Percentiles rank a stretch among this genome's conserved stretches.
Evolutionary conservation across 2,329 filamentous ascomycete species (phyloP).

Genomic region (Verticillium dahliae): DNA sequence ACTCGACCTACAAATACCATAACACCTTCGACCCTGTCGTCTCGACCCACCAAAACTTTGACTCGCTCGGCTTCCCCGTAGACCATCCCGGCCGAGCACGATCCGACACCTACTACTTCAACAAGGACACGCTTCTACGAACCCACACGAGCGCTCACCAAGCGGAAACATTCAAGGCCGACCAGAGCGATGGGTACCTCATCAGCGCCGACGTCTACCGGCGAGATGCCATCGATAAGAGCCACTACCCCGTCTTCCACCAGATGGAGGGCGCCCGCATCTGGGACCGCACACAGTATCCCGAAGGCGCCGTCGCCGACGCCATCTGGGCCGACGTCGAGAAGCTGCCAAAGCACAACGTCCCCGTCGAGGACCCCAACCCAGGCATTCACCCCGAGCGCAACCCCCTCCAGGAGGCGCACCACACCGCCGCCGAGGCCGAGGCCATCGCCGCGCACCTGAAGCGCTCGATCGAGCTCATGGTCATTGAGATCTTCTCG

Average conservation of each 20-base stretch:
- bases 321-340: constrained; percentile 66
- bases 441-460: constrained; percentile 79
- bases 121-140: constrained; percentile 72
- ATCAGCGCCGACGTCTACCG: constrained; percentile 94
- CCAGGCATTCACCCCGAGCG: constrained; percentile 68
- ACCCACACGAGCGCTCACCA: constrained; percentile 97
- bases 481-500: constrained; percentile 85
- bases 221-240: constrained; percentile 88
- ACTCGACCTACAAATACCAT: constrained; percentile 66
- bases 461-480: constrained; percentile 80
- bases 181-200: constrained; percentile 73
- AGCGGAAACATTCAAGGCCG: constrained; percentile 68
- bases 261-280: constrained; percentile 95
- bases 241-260: constrained; percentile 95
- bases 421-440: constrained; percentile 70
- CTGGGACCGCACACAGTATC: constrained; percentile 67
- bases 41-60: constrained; percentile 82
- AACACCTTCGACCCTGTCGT: constrained; percentile 79
- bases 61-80: constrained; percentile 84
- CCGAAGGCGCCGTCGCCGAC: constrained; percentile 51
- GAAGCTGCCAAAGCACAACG: constrained; percentile 63
- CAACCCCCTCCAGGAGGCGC: constrained; percentile 72
- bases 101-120: constrained; percentile 95
- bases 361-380: constrained; percentile 78
- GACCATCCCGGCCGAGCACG: constrained; percentile 83